phyloP scores from a whole-genome alignment of 805 yeast genomes.

The Kuraishia cidri region DNA sequence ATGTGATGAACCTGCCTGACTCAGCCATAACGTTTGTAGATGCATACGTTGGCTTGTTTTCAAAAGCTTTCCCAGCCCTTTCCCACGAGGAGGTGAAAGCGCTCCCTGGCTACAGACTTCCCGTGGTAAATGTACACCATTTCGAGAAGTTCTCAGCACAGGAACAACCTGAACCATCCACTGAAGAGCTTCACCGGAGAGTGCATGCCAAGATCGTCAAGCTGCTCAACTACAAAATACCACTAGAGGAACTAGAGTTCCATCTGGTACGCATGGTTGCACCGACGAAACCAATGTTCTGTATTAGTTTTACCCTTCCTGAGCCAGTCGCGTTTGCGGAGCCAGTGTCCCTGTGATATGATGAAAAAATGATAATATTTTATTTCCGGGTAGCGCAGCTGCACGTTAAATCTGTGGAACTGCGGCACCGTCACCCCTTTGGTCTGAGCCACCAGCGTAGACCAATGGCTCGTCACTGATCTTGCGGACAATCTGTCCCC shows the following conservation, averaged over 20 bases:
- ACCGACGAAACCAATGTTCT: conserved; percentile 95
- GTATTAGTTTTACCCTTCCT: conserved; percentile 73
- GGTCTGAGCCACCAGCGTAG: conserved; percentile 68
- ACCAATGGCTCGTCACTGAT: conserved; percentile 27
- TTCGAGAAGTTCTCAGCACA: conserved; percentile 81
- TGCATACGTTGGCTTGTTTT: conserved; percentile 68
- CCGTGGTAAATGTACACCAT: conserved; percentile 81
- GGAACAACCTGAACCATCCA: conserved; percentile 57
- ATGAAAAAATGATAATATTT: conserved; percentile 2
- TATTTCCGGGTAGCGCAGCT: background rate
- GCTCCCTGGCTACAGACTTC: conserved; percentile 47
- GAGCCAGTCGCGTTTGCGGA: conserved; percentile 51
- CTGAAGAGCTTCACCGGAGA: conserved; percentile 59
- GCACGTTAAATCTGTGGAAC: conserved; percentile 34
- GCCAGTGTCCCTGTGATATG: too few species aligned
- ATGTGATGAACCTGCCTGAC: conserved; percentile 95
- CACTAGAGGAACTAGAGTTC: conserved; percentile 42
- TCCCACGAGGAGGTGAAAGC: conserved; percentile 22
- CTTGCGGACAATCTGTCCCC: conserved; percentile 66
- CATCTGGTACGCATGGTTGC: conserved; percentile 92
- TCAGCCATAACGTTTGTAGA: conserved; percentile 78
- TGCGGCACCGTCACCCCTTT: conserved; percentile 83
- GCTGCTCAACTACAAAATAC: conserved; percentile 36
- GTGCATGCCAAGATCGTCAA: conserved; percentile 45
- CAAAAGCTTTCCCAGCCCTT: conserved; percentile 23